Evolutionary conservation across 176 grass and related monocot genomes (phyloP), one percentile per base, ranked within the genome.

Genomic region (Carex scoparia): DNA sequence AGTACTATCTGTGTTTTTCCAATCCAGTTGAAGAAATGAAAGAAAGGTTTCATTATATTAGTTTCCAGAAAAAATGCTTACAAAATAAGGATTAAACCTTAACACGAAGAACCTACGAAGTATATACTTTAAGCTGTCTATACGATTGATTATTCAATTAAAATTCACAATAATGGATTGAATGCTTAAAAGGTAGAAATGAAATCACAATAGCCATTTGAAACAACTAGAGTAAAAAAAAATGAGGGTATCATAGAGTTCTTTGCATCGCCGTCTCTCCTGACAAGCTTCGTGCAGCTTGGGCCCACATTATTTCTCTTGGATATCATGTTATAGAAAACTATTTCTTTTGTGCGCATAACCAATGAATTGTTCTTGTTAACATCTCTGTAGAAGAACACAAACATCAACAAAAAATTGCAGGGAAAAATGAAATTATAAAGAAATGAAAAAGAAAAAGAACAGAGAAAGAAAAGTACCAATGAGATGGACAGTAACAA

Each of bases 401-500:
- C 78, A 14, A 32, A 33, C 61, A 30, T 55, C 19, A 42, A 76
- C 13, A 28, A 79, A 87, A 31, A 85, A 83, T 48, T 82, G 38
- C 28, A 86, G 61, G 48, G 51, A 1, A 66, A 48, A 62, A 79
- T 54, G 4, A 57, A 72, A 35, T 35, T 35, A 35, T 11, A 59
- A 71, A 87, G 64, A 79, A 86, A 12, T 38, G 67, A 65, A 79
- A 81, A 69, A 40, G 10, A 7, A 14, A 57, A 65, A 87, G 40
- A 1, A 18, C 58, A 35, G 35, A 80, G 28, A 40, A 40, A 81
- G 10, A 82, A 81, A 84, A 73, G 65, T 90, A 98, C 95, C 93
- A 86, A 84, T 98, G 95, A 90, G 78, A 79, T 31, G 88, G 76
- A 89, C 95, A 98, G 84, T 94, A 98, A 51, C 93, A 94, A 82